phyloP scores from a whole-genome alignment of 805 yeast genomes.

The Metschnikowia baotianmanensis region DNA sequence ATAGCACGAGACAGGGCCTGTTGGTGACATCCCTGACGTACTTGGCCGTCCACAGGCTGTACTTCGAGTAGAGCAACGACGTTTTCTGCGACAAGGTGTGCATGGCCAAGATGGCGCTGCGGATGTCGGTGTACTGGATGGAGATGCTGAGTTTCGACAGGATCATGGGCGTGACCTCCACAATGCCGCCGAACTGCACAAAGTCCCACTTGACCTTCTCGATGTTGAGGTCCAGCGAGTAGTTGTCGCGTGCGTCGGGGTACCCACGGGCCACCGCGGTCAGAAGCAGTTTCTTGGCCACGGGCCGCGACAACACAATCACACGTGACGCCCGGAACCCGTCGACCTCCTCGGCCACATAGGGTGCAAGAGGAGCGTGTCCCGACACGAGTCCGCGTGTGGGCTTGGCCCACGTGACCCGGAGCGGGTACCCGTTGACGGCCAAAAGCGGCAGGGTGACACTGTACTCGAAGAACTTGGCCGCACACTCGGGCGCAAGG shows the following conservation, averaged over 20 bases:
- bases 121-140: slow-evolving; percentile 56
- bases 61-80: slow-evolving; percentile 32
- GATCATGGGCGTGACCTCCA: slow-evolving; percentile 64
- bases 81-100: slow-evolving; percentile 17
- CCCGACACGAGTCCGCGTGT: slow-evolving; percentile 3
- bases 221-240: slow-evolving; percentile 44
- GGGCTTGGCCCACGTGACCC: slow-evolving; percentile 45
- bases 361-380: slow-evolving; percentile 25
- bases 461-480: slow-evolving; percentile 48
- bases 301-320: slow-evolving; percentile 38
- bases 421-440: slow-evolving; percentile 55
- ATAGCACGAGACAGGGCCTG: slow-evolving; percentile 38
- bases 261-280: slow-evolving; percentile 22
- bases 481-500: slow-evolving; percentile 51
- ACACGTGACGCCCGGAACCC: slow-evolving; percentile 53
- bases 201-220: slow-evolving; percentile 50
- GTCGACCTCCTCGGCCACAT: slow-evolving; percentile 31
- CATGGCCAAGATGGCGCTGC: slow-evolving; percentile 58
- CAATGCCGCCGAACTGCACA: slow-evolving; percentile 52
- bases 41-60: slow-evolving; percentile 60
- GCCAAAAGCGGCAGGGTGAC: slow-evolving; percentile 50
- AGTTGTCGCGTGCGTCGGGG: slow-evolving; percentile 45
- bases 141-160: slow-evolving; percentile 63
- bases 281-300: slow-evolving; percentile 1
- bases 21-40: slow-evolving; percentile 70